These are phyloP conservation scores for Noccaea bulbosa DNA, from an alignment of 345 rosid genomes.

Conservation along the genomic window DNA sequence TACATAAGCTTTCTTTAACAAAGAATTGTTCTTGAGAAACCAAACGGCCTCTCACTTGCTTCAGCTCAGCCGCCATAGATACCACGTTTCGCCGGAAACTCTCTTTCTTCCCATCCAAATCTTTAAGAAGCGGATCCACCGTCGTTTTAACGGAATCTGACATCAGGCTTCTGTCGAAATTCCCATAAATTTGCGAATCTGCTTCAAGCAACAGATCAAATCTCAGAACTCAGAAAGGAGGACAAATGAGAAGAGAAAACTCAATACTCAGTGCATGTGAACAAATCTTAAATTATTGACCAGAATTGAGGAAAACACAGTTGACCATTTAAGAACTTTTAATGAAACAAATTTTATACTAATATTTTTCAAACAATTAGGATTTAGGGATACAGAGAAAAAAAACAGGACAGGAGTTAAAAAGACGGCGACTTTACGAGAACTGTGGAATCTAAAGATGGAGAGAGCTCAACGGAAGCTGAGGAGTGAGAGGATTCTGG, in stretches of 20 bases:
- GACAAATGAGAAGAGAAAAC: not conserved
- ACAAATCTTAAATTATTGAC: constrained; percentile 29
- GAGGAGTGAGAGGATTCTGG: constrained; percentile 7
- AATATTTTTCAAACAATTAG: constrained; percentile 10
- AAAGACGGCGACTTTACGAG: constrained; percentile 36
- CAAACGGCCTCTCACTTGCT: constrained; percentile 79
- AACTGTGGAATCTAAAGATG: not conserved
- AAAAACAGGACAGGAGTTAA: not conserved
- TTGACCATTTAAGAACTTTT: constrained; percentile 25
- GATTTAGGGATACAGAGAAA: not conserved
- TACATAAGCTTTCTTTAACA: constrained; percentile 63
- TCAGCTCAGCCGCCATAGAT: constrained; percentile 82
- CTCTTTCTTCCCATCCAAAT: constrained; percentile 88
- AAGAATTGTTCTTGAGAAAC: constrained; percentile 72
- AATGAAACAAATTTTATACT: not conserved
- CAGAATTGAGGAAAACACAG: constrained; percentile 16
- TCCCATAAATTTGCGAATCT: constrained; percentile 31
- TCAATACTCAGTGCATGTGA: constrained; percentile 53
- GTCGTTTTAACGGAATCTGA: constrained; percentile 39
- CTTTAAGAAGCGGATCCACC: constrained; percentile 79
- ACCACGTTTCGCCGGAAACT: constrained; percentile 81
- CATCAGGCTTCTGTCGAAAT: constrained; percentile 42
- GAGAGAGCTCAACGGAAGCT: constrained; percentile 2
- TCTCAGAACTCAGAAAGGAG: constrained; percentile 23
- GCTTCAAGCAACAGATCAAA: constrained; percentile 32